These are phyloP conservation scores for Candolleomyces eurysporus DNA, from an alignment of 768 basidiomycete species.

Conservation along the genomic window DNA sequence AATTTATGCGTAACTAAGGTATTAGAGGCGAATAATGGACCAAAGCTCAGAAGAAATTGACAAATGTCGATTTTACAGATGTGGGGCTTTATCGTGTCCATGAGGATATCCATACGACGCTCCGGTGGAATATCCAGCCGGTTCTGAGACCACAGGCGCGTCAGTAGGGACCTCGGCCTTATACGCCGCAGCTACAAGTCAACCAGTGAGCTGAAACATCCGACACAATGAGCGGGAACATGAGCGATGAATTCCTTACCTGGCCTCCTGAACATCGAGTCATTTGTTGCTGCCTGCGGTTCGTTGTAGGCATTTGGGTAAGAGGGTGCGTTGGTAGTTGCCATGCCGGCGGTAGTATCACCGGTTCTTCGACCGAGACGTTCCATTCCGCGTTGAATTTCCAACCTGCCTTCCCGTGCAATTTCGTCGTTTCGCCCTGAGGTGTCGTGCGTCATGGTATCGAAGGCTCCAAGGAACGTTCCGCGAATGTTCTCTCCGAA, in stretches of 20 bases:
- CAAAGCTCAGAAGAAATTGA: too few species aligned
- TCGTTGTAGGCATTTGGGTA: neutral
- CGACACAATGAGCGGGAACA: neutral
- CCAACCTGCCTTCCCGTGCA: conserved; percentile 33
- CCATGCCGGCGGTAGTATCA: neutral
- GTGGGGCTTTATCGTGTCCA: too few species aligned
- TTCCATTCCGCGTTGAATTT: conserved; percentile 39
- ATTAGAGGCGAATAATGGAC: too few species aligned
- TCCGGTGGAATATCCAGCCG: too few species aligned
- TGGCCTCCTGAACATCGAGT: neutral
- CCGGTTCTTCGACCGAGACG: conserved; percentile 17
- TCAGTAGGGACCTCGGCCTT: neutral
- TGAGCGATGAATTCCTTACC: neutral
- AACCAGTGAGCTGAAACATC: neutral
- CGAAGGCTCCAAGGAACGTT: conserved; percentile 37
- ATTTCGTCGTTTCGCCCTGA: conserved; percentile 32
- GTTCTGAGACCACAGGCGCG: too few species aligned
- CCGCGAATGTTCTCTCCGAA: conserved; percentile 46
- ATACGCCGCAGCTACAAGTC: neutral
- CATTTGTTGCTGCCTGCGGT: neutral
- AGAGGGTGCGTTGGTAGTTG: neutral
- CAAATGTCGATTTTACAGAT: too few species aligned
- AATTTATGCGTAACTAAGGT: too few species aligned
- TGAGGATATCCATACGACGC: too few species aligned
- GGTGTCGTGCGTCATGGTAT: conserved; percentile 28